Conservation (phyloP, 1,139 yeast species). For the Meyerozyma sp. region DNA sequence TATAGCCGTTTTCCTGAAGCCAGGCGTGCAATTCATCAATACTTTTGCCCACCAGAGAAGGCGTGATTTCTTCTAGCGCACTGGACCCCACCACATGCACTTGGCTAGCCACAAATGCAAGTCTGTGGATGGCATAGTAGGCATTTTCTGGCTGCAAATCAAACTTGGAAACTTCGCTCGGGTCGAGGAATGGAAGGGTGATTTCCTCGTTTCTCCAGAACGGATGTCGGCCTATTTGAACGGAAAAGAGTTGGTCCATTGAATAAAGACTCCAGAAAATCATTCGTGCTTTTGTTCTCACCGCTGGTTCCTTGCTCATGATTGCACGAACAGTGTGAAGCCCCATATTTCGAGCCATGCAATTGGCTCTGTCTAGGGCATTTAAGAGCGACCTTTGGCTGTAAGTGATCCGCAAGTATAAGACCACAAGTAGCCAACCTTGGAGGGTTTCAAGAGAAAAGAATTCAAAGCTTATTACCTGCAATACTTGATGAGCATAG, state of each 20-base stretch:
- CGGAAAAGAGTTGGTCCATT: slow-evolving; percentile 49
- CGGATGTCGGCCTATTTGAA: slow-evolving; percentile 41
- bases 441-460: slow-evolving; percentile 62
- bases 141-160: neutral
- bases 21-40: neutral
- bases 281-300: slow-evolving; percentile 48
- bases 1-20: neutral
- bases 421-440: slow-evolving; percentile 51
- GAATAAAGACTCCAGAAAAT: slow-evolving; percentile 56
- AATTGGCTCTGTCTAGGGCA: slow-evolving; percentile 50
- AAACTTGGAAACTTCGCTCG: neutral
- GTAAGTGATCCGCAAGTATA: slow-evolving; percentile 52
- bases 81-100: neutral
- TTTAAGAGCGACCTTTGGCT: slow-evolving; percentile 53
- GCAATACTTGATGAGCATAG: slow-evolving; percentile 42
- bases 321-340: slow-evolving; percentile 24
- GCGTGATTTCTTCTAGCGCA: neutral
- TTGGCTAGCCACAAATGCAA: neutral
- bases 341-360: slow-evolving; percentile 56
- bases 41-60: neutral
- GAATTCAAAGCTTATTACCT: slow-evolving; percentile 57
- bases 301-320: slow-evolving; percentile 15
- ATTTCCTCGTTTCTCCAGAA: neutral
- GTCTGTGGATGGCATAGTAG: neutral
- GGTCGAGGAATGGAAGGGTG: neutral